These are phyloP conservation scores for Pseudonectria foliicola DNA, from an alignment of 2,329 filamentous ascomycete species.

Conservation along the genomic window DNA sequence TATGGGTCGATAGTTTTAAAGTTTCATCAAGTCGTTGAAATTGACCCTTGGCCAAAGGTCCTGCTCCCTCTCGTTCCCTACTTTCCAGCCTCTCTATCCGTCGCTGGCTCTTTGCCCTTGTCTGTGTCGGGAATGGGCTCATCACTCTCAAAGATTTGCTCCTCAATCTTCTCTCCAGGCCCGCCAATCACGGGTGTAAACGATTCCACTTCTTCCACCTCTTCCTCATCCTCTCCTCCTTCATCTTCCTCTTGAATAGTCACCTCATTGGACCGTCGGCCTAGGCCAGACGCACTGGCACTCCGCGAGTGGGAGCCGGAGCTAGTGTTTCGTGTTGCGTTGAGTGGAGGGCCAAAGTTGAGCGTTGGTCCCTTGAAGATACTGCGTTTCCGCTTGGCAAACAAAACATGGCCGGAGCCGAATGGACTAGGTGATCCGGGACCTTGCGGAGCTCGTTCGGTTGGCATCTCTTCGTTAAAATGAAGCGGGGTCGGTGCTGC, in stretches of 20 bases:
- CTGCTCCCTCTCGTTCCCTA: background rate
- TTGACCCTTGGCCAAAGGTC: slow-evolving; percentile 2
- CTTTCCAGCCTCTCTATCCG: slow-evolving; percentile 1
- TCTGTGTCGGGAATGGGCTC: slow-evolving; percentile 19
- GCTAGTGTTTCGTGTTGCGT: slow-evolving; percentile 27
- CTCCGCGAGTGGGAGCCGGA: slow-evolving; percentile 44
- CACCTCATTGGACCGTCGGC: slow-evolving; percentile 65
- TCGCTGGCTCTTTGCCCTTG: slow-evolving; percentile 6
- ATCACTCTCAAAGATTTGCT: slow-evolving; percentile 40
- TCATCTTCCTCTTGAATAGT: slow-evolving; percentile 64
- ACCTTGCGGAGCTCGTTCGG: slow-evolving; percentile 30
- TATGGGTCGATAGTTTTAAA: slow-evolving; percentile 3
- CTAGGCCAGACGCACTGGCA: slow-evolving; percentile 56
- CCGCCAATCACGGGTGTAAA: slow-evolving; percentile 45
- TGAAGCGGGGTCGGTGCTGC: slow-evolving; percentile 43
- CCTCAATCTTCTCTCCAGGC: slow-evolving; percentile 38
- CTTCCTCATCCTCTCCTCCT: slow-evolving; percentile 37
- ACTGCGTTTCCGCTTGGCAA: slow-evolving; percentile 74
- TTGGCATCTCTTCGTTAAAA: slow-evolving; percentile 54
- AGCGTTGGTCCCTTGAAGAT: slow-evolving; percentile 75
- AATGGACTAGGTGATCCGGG: slow-evolving; percentile 53
- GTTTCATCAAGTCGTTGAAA: slow-evolving; percentile 20
- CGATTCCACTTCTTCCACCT: slow-evolving; percentile 51
- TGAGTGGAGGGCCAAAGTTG: slow-evolving; percentile 40
- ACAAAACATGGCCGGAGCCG: slow-evolving; percentile 55